phyloP scores from a whole-genome alignment of 768 basidiomycete genomes.

The Scleroderma citrinum region DNA sequence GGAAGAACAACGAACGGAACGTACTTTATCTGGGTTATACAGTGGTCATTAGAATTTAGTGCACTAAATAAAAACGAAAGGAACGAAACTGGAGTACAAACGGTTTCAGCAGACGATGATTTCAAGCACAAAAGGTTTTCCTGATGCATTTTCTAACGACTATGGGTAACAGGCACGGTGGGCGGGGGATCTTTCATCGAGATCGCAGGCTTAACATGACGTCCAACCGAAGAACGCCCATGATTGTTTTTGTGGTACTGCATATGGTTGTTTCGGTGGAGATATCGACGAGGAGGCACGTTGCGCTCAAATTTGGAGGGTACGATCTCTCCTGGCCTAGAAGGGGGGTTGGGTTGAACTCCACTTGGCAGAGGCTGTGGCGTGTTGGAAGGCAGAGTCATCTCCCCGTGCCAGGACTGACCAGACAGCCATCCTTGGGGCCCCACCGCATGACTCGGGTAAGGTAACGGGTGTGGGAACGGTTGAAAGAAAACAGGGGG shows the following conservation, averaged over 20 bases:
- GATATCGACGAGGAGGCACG: not conserved
- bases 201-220: not conserved
- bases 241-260: not conserved
- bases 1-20: no score
- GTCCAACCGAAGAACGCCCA: conserved; percentile 8
- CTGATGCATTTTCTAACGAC: no score
- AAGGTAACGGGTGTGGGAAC: conserved; percentile 16
- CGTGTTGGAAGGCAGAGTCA: conserved; percentile 11
- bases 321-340: conserved; percentile 9
- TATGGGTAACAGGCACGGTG: no score
- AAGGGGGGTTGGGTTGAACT: conserved; percentile 10
- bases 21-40: no score
- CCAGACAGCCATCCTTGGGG: conserved; percentile 23
- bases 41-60: no score
- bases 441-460: conserved; percentile 12
- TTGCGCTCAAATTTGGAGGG: conserved; percentile 1
- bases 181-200: not conserved
- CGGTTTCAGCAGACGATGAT: no score
- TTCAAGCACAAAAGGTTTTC: no score
- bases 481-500: conserved; percentile 27
- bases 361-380: conserved; percentile 8
- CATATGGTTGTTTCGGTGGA: conserved; percentile 6
- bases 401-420: conserved; percentile 18
- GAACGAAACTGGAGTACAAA: no score
- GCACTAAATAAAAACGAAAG: no score